phyloP scores from a whole-genome alignment of 179 eudicot species.

The Amaranthus tricolor region DNA sequence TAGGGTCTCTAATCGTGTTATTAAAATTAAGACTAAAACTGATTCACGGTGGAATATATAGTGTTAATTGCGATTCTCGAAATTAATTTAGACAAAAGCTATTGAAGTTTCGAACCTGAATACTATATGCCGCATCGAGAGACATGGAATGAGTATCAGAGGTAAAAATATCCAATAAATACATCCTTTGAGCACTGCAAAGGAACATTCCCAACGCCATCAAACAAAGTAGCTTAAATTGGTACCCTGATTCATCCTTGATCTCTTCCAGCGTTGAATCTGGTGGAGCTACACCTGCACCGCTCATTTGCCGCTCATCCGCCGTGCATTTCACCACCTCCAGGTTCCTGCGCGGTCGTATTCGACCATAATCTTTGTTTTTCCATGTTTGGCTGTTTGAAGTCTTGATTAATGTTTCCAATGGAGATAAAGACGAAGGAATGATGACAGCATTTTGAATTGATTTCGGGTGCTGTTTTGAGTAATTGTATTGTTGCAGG shows the following conservation, averaged over 20 bases:
- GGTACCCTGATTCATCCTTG: constrained; percentile 35
- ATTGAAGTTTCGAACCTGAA: constrained; percentile 47
- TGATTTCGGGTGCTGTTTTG: too few species aligned
- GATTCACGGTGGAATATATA: too few species aligned
- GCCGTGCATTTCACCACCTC: constrained; percentile 8
- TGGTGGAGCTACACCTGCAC: constrained; percentile 22
- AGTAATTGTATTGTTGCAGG: too few species aligned
- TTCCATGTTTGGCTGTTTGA: constrained; percentile 24
- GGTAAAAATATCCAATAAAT: constrained; percentile 68
- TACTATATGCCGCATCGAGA: constrained; percentile 66
- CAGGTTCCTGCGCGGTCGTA: neutral
- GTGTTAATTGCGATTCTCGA: too few species aligned
- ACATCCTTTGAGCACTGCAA: constrained; percentile 71
- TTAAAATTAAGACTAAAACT: too few species aligned
- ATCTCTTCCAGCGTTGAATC: constrained; percentile 15
- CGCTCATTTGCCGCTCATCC: constrained; percentile 1
- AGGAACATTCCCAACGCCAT: constrained; percentile 77
- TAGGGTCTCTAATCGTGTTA: too few species aligned
- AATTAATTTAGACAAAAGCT: too few species aligned
- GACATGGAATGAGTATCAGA: constrained; percentile 59
- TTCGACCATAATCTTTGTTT: neutral
- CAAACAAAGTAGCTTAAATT: constrained; percentile 66
- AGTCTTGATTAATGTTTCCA: too few species aligned
- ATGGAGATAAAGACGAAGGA: too few species aligned
- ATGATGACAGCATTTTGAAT: too few species aligned